A percentile compares a stretch with the other conserved stretches of the same genome.
phyloP scores from a whole-genome alignment of 495 filamentous ascomycete genomes.

The Annulohypoxylon moriforme region DNA sequence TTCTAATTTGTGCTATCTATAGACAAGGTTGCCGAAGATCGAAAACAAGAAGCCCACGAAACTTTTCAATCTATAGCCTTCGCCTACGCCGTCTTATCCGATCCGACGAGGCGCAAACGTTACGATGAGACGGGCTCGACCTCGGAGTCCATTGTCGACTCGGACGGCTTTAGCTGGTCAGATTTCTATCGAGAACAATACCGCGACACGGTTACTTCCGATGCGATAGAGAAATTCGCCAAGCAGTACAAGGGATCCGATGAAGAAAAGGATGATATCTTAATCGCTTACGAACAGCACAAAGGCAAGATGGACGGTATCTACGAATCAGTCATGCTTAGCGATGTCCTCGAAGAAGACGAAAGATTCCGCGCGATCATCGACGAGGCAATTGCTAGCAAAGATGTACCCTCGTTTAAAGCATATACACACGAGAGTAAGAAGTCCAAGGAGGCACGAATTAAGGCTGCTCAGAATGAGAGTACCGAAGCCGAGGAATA shows the following conservation, averaged over 20 bases:
- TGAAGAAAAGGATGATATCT: constrained; percentile 80
- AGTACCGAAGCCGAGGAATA: constrained; percentile 76
- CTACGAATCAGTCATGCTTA: constrained; percentile 87
- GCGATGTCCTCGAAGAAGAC: constrained; percentile 85
- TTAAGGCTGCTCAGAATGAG: constrained; percentile 73
- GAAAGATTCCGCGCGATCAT: constrained; percentile 83
- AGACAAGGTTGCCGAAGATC: constrained; percentile 78
- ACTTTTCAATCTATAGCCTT: constrained; percentile 92
- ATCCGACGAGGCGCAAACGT: constrained; percentile 76
- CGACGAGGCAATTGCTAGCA: constrained; percentile 78
- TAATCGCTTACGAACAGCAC: constrained; percentile 75
- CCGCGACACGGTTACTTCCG: constrained; percentile 72
- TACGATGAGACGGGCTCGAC: constrained; percentile 93
- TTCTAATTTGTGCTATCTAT: constrained; percentile 6
- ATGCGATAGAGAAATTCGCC: constrained; percentile 77
- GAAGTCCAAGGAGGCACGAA: constrained; percentile 69
- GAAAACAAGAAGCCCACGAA: constrained; percentile 74
- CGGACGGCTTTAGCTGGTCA: constrained; percentile 86
- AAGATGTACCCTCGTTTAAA: constrained; percentile 71
- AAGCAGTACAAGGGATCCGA: constrained; percentile 84
- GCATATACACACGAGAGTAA: constrained; percentile 78
- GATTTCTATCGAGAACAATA: constrained; percentile 88
- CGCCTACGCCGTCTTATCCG: constrained; percentile 91
- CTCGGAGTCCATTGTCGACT: constrained; percentile 74
- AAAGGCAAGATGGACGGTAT: constrained; percentile 79